Percentiles rank a stretch among this genome's conserved stretches.
These are phyloP conservation scores for Cryphonectria japonica DNA, from an alignment of 2,329 filamentous ascomycete genomes.

Conservation along the genomic window DNA sequence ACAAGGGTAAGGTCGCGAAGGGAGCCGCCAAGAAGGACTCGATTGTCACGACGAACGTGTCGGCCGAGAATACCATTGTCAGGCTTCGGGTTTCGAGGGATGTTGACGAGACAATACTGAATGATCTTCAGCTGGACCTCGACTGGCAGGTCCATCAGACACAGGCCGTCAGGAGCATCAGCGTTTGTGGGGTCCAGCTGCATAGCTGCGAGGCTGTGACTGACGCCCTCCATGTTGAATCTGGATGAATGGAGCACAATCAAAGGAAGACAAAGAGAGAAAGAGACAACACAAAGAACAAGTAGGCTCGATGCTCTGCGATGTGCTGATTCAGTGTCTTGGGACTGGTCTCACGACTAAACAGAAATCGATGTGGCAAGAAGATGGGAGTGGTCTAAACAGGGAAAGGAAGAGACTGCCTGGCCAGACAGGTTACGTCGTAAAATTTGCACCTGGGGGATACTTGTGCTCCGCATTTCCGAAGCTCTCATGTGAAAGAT, in stretches of 20 bases:
- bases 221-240: slow-evolving; percentile 11
- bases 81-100: neutral
- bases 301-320: neutral
- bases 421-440: neutral
- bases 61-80: neutral
- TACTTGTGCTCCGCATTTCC: neutral
- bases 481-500: neutral
- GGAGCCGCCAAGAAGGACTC: slow-evolving; percentile 13
- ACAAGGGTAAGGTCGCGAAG: slow-evolving; percentile 22
- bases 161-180: neutral
- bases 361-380: neutral
- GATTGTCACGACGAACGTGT: neutral
- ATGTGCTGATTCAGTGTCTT: neutral
- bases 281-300: too few relatives aligned
- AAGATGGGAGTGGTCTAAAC: neutral
- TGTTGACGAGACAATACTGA: slow-evolving; percentile 5
- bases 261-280: neutral
- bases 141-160: slow-evolving; percentile 22
- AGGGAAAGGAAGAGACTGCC: neutral
- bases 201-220: neutral
- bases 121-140: slow-evolving; percentile 23
- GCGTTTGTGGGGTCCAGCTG: neutral
- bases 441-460: neutral
- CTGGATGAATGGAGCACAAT: too few relatives aligned
- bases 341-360: neutral